These are phyloP conservation scores for Clathrospora elynae DNA, from an alignment of 2,329 filamentous ascomycete species.

Conservation along the genomic window DNA sequence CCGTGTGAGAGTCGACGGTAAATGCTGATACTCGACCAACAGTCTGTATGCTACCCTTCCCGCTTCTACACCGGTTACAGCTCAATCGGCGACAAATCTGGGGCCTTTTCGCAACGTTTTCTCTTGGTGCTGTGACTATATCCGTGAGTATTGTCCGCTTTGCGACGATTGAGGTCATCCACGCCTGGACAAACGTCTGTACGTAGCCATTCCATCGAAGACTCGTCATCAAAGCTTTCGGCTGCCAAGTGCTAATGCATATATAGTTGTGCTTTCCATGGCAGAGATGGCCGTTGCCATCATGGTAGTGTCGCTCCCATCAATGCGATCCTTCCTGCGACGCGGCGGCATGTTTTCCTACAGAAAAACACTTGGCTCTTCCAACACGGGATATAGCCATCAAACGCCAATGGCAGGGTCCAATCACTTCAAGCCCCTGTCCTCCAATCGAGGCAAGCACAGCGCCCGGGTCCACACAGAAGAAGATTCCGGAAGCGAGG, in stretches of 20 bases:
- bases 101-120: slow-evolving; percentile 31
- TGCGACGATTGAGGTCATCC: slow-evolving; percentile 26
- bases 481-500: slow-evolving; percentile 30
- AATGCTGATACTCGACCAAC: background rate
- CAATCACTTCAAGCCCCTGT: slow-evolving; percentile 9
- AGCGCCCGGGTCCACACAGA: slow-evolving; percentile 14
- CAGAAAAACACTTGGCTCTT: slow-evolving; percentile 22
- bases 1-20: too few relatives aligned
- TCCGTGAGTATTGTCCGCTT: slow-evolving; percentile 29
- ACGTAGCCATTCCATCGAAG: too few relatives aligned
- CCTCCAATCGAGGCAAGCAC: slow-evolving; percentile 14
- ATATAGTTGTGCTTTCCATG: slow-evolving; percentile 31
- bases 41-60: slow-evolving; percentile 33
- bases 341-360: slow-evolving; percentile 27
- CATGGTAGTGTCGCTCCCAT: slow-evolving; percentile 33
- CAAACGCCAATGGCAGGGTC: slow-evolving; percentile 14
- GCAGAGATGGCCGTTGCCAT: slow-evolving; percentile 35
- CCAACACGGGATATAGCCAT: slow-evolving; percentile 14
- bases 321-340: slow-evolving; percentile 30
- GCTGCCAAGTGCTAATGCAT: slow-evolving; percentile 7
- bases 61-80: slow-evolving; percentile 26
- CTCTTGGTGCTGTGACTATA: slow-evolving; percentile 29
- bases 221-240: background rate
- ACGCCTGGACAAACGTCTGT: slow-evolving; percentile 36
- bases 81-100: slow-evolving; percentile 27